phyloP scores from a whole-genome alignment of 306 rosid species.

The Trifolium repens region DNA sequence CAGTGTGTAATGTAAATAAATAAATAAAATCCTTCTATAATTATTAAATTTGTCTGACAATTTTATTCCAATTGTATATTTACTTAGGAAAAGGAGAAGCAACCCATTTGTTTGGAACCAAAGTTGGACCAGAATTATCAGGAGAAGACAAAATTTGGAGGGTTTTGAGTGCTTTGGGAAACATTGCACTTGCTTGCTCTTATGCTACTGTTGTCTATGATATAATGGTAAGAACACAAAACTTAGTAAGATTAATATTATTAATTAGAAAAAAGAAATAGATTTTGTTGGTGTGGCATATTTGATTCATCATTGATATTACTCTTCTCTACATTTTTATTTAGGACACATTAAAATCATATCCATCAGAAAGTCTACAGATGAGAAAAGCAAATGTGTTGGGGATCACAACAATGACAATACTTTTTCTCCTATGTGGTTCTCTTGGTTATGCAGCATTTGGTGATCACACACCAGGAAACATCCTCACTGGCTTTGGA shows the following conservation, averaged over 20 bases:
- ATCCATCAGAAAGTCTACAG: constrained; percentile 62
- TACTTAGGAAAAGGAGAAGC: constrained; percentile 46
- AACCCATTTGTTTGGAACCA: constrained; percentile 44
- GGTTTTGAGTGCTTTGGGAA: constrained; percentile 66
- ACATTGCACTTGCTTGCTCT: constrained; percentile 73
- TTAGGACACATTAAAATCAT: constrained; percentile 67
- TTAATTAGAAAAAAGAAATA: too few relatives aligned
- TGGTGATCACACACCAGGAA: constrained; percentile 64
- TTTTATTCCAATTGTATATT: background rate
- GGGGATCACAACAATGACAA: constrained; percentile 52
- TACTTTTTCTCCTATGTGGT: constrained; percentile 50
- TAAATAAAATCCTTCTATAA: background rate
- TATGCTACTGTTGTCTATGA: constrained; percentile 59
- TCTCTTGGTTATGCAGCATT: constrained; percentile 74
- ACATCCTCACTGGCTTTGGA: constrained; percentile 72
- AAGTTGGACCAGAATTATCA: constrained; percentile 47
- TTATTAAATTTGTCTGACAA: background rate
- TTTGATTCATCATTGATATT: background rate
- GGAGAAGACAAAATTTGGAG: constrained; percentile 60
- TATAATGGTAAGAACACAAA: constrained; percentile 51
- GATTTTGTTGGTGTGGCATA: background rate
- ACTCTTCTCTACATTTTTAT: background rate
- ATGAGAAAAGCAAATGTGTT: constrained; percentile 62
- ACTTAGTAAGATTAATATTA: background rate
- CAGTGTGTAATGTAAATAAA: background rate